These are phyloP conservation scores for Capronia epimyces DNA, from an alignment of 2,329 filamentous ascomycete genomes.

Conservation along the genomic window DNA sequence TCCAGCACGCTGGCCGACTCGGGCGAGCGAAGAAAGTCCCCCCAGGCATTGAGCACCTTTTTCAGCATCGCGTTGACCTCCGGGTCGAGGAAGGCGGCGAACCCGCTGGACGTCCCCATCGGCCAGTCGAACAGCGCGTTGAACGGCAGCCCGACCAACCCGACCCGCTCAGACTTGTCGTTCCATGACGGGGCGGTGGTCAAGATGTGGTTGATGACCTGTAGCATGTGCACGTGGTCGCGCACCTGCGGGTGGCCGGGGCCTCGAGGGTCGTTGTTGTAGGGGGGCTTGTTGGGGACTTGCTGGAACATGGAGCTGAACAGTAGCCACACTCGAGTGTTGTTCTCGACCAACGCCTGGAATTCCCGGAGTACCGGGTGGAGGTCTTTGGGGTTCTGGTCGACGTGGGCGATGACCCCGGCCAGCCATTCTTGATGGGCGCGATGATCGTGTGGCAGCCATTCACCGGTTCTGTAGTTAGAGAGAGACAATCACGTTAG, in stretches of 20 bases:
- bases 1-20: conserved; percentile 49
- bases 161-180: conserved; percentile 34
- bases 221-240: conserved; percentile 62
- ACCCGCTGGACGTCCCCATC: conserved; percentile 52
- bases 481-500: not conserved
- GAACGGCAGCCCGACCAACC: conserved; percentile 53
- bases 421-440: conserved; percentile 60
- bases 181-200: conserved; percentile 40
- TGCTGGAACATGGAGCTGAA: conserved; percentile 64
- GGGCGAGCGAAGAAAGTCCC: conserved; percentile 41
- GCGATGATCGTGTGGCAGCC: conserved; percentile 60
- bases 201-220: conserved; percentile 56
- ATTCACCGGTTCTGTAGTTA: conserved; percentile 47
- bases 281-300: conserved; percentile 56
- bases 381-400: conserved; percentile 48
- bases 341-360: conserved; percentile 59
- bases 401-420: conserved; percentile 51
- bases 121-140: conserved; percentile 56
- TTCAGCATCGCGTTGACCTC: conserved; percentile 51
- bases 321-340: conserved; percentile 61
- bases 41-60: conserved; percentile 49
- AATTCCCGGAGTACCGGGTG: conserved; percentile 61
- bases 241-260: conserved; percentile 58
- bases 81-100: conserved; percentile 50
- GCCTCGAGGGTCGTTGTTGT: conserved; percentile 51